Evolutionary conservation across 345 rosid species (phyloP), one percentile per base, ranked within the genome.

Genomic region (Cardamine resedifolia): DNA sequence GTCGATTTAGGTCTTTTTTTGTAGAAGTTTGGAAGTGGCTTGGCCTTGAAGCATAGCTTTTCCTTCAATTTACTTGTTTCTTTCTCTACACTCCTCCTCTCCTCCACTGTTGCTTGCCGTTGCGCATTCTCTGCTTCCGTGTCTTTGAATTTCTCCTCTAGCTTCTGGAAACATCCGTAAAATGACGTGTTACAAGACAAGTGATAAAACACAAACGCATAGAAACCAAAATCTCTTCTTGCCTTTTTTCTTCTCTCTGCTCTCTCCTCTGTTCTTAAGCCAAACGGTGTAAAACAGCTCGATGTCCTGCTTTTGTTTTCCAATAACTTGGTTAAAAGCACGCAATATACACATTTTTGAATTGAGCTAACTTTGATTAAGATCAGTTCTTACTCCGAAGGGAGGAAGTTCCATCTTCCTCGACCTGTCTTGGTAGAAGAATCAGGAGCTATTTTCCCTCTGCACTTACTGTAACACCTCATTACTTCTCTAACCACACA

Each of bases 41-140:
- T 85, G 21, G 98, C 97, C 82, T 90, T 94, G 87, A 90, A 94
- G 85, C 98, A 89, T 56, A 89, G 85, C 72, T 71, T 85, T 81
- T 82, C 83, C 9, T 87, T 39, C 76, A 85, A 78, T 76, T 77
- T 89, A 68, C 83, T 86, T 72, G 84, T 70, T 74, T 94, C 92
- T 63, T 84, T 76, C 82, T 72, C 96, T 63, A 85, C 87, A 30
- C 85, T 90, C 63, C 85, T 90, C 63, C 76, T 89, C 91, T 85
- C 89, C 67, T 39, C 45, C 45, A 39, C 7, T 39, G 45, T 39
- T 39, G 16, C 45, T 39, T 39, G 45, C 45, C 45, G 45, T 39
- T 39, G 45, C 7, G 2, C 45, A 0, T 39, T 39, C 45, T 39
- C 45, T 39, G 45, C 2, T 39, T 39, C 87, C 51, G 78, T 70